Conservation (phyloP, 2,329 filamentous ascomycete genomes). For the Fusarium brachygibbosum region DNA sequence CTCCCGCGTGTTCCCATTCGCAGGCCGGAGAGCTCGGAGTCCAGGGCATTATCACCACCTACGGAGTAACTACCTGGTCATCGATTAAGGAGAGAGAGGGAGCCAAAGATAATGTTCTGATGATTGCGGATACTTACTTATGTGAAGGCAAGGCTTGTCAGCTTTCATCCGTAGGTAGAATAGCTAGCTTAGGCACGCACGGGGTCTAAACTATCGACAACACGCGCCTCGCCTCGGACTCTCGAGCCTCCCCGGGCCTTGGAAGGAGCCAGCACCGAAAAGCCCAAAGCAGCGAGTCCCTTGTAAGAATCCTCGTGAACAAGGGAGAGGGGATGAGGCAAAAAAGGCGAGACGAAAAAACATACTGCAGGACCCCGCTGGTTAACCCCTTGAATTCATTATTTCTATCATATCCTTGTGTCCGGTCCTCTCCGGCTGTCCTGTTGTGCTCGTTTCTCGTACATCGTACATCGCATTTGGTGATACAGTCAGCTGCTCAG, state of each 20-base stretch:
- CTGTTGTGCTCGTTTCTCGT: constrained; percentile 33
- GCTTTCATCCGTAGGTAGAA: not conserved
- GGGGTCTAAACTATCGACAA: constrained; percentile 25
- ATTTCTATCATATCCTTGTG: constrained; percentile 13
- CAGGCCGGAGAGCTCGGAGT: constrained; percentile 48
- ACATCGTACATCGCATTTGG: constrained; percentile 37
- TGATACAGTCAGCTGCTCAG: constrained; percentile 30
- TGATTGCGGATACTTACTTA: constrained; percentile 5
- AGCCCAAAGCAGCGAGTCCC: constrained; percentile 7
- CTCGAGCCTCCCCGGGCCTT: constrained; percentile 9
- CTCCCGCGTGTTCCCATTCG: constrained; percentile 49
- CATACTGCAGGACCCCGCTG: constrained; percentile 29
- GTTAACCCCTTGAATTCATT: constrained; percentile 36
- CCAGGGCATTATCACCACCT: constrained; percentile 24
- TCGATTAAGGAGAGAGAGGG: constrained; percentile 25
- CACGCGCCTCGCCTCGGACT: constrained; percentile 9
- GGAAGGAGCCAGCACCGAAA: not conserved
- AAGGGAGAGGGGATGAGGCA: constrained; percentile 26
- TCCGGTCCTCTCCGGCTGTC: constrained; percentile 30
- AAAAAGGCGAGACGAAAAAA: constrained; percentile 30
- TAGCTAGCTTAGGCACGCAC: not conserved
- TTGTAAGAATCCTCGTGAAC: constrained; percentile 16
- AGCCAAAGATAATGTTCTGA: constrained; percentile 21
- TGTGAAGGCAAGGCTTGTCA: not conserved
- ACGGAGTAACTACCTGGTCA: constrained; percentile 21